Evolutionary conservation across 2,329 filamentous ascomycete species (phyloP).

Genomic region (Myriosclerotinia curreyana): DNA sequence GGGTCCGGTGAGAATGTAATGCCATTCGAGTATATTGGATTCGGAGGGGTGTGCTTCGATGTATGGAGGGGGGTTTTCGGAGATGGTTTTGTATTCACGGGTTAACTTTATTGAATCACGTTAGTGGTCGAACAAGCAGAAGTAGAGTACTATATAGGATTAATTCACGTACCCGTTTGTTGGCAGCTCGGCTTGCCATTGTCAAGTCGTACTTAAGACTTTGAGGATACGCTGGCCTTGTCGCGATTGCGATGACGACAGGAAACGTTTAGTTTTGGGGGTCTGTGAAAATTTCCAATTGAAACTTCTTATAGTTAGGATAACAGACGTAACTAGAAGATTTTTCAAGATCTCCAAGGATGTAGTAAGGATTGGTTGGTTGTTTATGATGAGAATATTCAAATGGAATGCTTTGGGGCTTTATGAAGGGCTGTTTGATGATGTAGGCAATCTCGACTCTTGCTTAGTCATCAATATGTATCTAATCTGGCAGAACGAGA

Average conservation of each 20-base stretch:
- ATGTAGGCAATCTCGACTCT: background rate
- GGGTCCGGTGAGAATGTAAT: conserved; percentile 92
- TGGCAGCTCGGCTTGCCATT: conserved; percentile 71
- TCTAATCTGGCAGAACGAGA: background rate
- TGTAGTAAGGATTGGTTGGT: background rate
- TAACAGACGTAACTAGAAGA: background rate
- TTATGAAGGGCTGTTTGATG: conserved; percentile 9
- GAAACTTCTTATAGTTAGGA: background rate
- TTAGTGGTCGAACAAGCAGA: background rate
- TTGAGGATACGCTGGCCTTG: conserved; percentile 16
- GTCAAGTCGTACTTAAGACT: conserved; percentile 31
- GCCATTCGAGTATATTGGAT: conserved; percentile 90
- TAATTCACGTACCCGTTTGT: conserved; percentile 56
- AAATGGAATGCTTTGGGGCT: conserved; percentile 10
- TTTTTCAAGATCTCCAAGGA: background rate
- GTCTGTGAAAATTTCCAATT: background rate
- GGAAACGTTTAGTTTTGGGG: background rate
- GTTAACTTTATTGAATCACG: conserved; percentile 47
- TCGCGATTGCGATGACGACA: background rate
- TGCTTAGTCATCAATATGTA: conserved; percentile 14
- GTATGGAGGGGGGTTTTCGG: conserved; percentile 79
- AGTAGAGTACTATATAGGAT: background rate
- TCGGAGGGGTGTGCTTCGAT: conserved; percentile 88
- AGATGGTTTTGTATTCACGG: conserved; percentile 62
- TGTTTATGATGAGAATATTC: conserved; percentile 16